These are phyloP conservation scores for Syzygium grande DNA, from an alignment of 345 rosid genomes.

Conservation along the genomic window DNA sequence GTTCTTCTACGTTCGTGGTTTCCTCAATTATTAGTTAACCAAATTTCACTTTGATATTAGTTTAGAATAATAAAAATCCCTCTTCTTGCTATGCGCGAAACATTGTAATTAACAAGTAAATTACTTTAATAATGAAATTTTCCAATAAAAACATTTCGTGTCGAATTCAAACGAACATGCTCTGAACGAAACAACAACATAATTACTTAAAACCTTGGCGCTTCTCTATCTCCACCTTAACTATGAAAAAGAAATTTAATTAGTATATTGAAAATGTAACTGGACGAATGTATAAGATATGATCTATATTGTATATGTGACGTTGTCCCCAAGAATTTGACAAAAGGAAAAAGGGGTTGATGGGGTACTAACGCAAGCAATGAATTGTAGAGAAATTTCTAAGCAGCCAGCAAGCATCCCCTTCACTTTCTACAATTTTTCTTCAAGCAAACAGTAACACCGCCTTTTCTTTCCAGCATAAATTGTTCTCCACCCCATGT, in stretches of 20 bases:
- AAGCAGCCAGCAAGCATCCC: background rate
- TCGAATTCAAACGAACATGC: background rate
- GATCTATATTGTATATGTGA: background rate
- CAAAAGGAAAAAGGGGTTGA: background rate
- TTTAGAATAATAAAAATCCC: background rate
- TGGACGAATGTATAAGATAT: background rate
- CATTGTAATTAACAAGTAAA: background rate
- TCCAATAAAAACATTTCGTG: background rate
- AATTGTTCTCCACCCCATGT: constrained; percentile 7
- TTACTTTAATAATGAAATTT: background rate
- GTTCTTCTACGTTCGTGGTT: background rate
- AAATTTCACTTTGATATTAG: background rate
- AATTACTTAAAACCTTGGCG: background rate
- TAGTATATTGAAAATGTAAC: background rate
- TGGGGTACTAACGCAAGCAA: background rate
- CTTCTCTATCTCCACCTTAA: background rate
- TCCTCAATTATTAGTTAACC: background rate
- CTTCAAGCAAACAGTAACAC: background rate
- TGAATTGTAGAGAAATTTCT: background rate
- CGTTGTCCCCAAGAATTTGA: background rate
- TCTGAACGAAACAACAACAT: background rate
- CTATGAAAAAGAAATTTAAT: background rate
- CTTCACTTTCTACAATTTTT: background rate
- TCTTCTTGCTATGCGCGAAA: background rate
- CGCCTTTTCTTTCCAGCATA: constrained; percentile 15